A percentile compares a stretch with the other conserved stretches of the same genome.
Conservation (phyloP, 2,329 filamentous ascomycete species). For the Ascocoryne sarcoides region DNA sequence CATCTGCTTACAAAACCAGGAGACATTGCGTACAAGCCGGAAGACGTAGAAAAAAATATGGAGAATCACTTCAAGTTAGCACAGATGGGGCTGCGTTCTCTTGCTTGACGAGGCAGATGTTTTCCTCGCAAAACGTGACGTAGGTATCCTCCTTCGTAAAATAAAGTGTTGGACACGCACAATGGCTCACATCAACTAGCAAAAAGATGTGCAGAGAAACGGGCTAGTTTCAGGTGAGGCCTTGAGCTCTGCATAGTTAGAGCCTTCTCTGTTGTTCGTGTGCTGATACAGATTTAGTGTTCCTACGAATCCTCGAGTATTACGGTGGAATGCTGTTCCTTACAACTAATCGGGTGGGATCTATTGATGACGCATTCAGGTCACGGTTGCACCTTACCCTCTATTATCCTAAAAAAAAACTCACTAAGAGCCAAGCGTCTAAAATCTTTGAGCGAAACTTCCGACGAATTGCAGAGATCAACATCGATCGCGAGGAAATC, state of each 20-base stretch:
- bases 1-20: no score
- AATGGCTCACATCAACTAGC: no score
- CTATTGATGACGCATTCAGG: slow-evolving; percentile 31
- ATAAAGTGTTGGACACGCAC: no score
- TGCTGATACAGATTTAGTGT: no score
- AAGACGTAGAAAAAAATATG: no score
- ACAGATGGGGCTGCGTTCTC: background rate
- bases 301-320: slow-evolving; percentile 33
- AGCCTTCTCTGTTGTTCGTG: no score
- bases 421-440: background rate
- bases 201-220: no score
- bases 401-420: slow-evolving; percentile 22
- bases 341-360: slow-evolving; percentile 32
- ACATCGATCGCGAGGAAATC: background rate
- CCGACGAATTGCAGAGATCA: background rate
- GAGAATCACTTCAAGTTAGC: no score
- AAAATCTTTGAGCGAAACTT: background rate
- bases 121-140: background rate
- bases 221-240: no score
- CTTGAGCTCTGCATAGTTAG: no score
- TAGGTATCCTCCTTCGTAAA: no score
- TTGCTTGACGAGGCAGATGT: background rate
- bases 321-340: slow-evolving; percentile 35
- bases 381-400: slow-evolving; percentile 29
- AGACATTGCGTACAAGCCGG: no score